Evolutionary conservation across 495 filamentous ascomycete species (phyloP).

Genomic region (Xylaria intraflava): DNA sequence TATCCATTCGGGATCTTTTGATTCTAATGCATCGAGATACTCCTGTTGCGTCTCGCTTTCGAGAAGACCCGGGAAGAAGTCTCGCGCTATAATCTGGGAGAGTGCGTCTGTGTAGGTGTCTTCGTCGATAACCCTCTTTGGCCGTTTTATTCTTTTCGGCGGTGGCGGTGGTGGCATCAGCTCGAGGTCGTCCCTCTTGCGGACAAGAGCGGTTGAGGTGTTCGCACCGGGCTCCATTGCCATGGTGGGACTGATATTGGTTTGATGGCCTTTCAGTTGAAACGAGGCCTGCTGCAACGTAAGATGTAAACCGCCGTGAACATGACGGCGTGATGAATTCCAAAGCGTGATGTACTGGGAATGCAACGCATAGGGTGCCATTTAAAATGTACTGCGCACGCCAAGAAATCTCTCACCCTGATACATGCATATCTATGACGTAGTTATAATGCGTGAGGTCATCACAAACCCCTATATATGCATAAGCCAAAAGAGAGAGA

Average conservation of each 20-base stretch:
- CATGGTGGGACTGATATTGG: neutral
- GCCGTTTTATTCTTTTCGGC: slow-evolving; percentile 87
- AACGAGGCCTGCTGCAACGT: neutral
- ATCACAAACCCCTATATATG: too few relatives aligned
- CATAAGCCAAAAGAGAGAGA: too few relatives aligned
- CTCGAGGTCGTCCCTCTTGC: slow-evolving; percentile 58
- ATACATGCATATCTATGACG: too few relatives aligned
- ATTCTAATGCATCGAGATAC: slow-evolving; percentile 84
- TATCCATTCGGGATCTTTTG: slow-evolving; percentile 80
- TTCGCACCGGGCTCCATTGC: slow-evolving; percentile 26
- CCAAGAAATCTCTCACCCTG: too few relatives aligned
- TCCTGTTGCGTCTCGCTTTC: slow-evolving; percentile 84
- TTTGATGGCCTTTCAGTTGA: neutral
- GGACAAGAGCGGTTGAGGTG: slow-evolving; percentile 46
- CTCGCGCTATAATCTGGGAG: slow-evolving; percentile 90
- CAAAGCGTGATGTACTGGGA: too few relatives aligned
- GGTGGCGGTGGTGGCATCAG: slow-evolving; percentile 90
- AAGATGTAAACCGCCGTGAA: too few relatives aligned
- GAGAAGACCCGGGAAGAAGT: slow-evolving; percentile 90
- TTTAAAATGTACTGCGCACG: too few relatives aligned
- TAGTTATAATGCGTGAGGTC: too few relatives aligned
- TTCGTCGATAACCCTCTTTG: slow-evolving; percentile 84
- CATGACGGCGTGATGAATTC: too few relatives aligned
- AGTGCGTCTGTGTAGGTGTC: slow-evolving; percentile 86
- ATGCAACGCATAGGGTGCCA: too few relatives aligned